These are phyloP conservation scores for Rubia tinctorum DNA, from an alignment of 305 asterid species.

Conservation along the genomic window DNA sequence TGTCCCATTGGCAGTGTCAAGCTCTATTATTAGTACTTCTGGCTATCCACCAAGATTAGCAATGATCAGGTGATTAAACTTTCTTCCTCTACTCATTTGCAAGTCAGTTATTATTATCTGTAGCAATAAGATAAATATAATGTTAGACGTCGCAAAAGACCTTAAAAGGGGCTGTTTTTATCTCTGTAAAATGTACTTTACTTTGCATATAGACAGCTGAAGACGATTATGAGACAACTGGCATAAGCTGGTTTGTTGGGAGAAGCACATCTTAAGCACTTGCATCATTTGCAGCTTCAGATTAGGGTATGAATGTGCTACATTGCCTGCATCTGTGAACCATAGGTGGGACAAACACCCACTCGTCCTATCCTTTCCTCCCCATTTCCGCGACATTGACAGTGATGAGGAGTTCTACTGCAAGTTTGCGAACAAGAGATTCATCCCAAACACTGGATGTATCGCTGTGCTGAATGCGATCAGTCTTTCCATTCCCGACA, in stretches of 20 bases:
- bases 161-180: too few relatives aligned
- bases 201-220: too few relatives aligned
- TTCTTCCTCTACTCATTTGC: background rate
- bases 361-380: constrained; percentile 6
- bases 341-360: constrained; percentile 10
- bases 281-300: background rate
- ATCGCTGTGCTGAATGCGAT: constrained; percentile 1
- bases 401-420: background rate
- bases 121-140: too few relatives aligned
- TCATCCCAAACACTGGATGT: constrained; percentile 1
- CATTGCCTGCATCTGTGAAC: background rate
- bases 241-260: too few relatives aligned
- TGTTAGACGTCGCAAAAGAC: too few relatives aligned
- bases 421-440: background rate
- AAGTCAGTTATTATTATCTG: too few relatives aligned
- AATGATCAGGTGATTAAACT: background rate
- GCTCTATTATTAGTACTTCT: too few relatives aligned
- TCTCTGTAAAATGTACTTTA: too few relatives aligned
- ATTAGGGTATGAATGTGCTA: background rate
- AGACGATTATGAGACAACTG: background rate
- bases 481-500: constrained; percentile 12
- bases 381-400: background rate
- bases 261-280: too few relatives aligned
- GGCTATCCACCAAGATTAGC: background rate
- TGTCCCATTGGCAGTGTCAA: background rate